A percentile compares a stretch with the other conserved stretches of the same genome.
phyloP scores from a whole-genome alignment of 441 rosid genomes.

The Eutrema salsugineum region DNA sequence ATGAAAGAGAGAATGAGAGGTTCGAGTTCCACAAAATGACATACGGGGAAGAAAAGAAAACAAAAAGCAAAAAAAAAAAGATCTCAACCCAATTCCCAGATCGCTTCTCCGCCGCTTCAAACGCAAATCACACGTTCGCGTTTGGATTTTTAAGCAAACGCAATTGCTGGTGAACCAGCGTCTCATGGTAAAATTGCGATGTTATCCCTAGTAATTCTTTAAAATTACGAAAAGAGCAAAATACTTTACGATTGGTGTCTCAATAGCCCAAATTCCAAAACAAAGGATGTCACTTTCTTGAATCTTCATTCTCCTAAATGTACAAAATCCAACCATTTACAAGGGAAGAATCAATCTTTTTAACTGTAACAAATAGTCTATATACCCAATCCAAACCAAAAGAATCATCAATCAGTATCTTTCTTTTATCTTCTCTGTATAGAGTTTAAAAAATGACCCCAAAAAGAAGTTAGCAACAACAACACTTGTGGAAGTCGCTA shows the following conservation, averaged over 20 bases:
- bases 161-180: neutral
- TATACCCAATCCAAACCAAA: conserved; percentile 19
- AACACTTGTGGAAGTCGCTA: conserved; percentile 15
- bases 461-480: conserved; percentile 9
- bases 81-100: conserved; percentile 17
- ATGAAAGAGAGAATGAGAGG: conserved; percentile 22
- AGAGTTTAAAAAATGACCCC: conserved; percentile 3
- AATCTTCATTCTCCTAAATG: conserved; percentile 13
- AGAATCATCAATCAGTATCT: conserved; percentile 22
- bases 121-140: conserved; percentile 11
- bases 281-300: conserved; percentile 1
- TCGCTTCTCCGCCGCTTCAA: conserved; percentile 26
- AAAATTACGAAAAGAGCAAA: neutral
- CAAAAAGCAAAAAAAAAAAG: neutral
- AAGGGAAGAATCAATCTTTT: conserved; percentile 20
- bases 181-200: neutral
- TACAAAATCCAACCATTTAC: conserved; percentile 28
- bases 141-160: neutral
- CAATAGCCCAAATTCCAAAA: neutral
- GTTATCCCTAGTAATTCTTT: neutral
- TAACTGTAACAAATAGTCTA: conserved; percentile 12
- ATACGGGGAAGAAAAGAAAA: neutral
- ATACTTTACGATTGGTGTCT: neutral
- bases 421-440: neutral
- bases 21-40: conserved; percentile 23